These are phyloP conservation scores for Aspergillus nanangensis DNA, from an alignment of 495 filamentous ascomycete species.

Conservation along the genomic window DNA sequence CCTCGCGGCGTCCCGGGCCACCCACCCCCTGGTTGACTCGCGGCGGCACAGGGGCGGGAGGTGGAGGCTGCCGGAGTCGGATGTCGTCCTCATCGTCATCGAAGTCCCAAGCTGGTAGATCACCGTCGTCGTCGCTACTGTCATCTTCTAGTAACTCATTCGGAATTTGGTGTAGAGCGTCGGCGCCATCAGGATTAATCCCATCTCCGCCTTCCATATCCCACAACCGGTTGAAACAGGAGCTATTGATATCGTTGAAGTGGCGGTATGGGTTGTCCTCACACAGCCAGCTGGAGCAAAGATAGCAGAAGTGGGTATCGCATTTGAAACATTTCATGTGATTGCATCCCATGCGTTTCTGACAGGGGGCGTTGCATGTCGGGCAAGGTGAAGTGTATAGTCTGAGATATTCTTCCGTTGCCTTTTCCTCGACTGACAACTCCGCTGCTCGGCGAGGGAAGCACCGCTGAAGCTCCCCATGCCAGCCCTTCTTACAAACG, in stretches of 20 bases:
- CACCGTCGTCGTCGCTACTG: constrained; percentile 26
- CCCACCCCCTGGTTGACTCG: constrained; percentile 21
- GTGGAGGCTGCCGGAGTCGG: constrained; percentile 29
- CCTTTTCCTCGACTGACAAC: constrained; percentile 77
- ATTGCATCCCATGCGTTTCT: constrained; percentile 94
- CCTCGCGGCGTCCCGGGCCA: constrained; percentile 18
- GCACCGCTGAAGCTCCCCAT: constrained; percentile 72
- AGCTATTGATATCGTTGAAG: constrained; percentile 65
- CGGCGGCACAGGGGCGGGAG: constrained; percentile 40
- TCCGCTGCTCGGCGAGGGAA: constrained; percentile 57
- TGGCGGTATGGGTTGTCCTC: constrained; percentile 80
- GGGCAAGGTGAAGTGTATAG: constrained; percentile 83
- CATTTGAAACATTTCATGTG: constrained; percentile 96
- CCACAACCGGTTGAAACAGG: constrained; percentile 83
- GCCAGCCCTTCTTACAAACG: constrained; percentile 74
- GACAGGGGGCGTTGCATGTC: constrained; percentile 77
- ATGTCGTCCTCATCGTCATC: constrained; percentile 25
- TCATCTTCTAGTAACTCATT: constrained; percentile 34
- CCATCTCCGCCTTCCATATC: constrained; percentile 84
- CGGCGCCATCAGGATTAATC: constrained; percentile 38
- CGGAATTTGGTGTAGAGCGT: constrained; percentile 38
- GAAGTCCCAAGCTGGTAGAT: constrained; percentile 23
- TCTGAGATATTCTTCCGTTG: constrained; percentile 74
- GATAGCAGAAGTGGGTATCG: constrained; percentile 90
- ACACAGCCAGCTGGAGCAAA: constrained; percentile 83